Evolutionary conservation across 495 filamentous ascomycete species (phyloP).

Genomic region (Talaromyces thailandensis): DNA sequence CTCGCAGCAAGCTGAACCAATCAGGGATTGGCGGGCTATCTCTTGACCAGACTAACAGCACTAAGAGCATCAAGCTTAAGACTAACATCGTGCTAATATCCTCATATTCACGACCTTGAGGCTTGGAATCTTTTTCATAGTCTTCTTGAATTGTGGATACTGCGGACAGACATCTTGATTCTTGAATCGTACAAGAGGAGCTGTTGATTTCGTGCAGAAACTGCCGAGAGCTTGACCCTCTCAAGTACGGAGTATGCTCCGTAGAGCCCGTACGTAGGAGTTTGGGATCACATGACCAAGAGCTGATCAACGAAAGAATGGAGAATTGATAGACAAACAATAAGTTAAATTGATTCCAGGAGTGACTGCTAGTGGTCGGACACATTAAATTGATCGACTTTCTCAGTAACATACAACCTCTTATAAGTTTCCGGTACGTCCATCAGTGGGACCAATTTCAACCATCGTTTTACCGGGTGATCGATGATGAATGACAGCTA

Average conservation of each 20-base stretch:
- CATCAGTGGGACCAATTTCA: slow-evolving; percentile 1
- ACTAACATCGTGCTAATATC: neutral
- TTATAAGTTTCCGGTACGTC: neutral
- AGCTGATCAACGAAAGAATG: neutral
- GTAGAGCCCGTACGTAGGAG: neutral
- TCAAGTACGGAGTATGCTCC: neutral
- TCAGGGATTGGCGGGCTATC: neutral
- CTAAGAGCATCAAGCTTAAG: neutral
- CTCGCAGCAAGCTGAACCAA: neutral
- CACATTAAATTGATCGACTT: neutral
- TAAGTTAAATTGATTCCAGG: neutral
- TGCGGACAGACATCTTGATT: neutral
- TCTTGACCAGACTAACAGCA: neutral
- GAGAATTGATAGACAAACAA: neutral
- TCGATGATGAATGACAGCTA: neutral
- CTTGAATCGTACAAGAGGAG: neutral
- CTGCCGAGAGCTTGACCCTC: neutral
- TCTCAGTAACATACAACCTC: neutral
- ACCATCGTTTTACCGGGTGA: neutral
- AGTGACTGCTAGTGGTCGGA: neutral
- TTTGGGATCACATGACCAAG: neutral
- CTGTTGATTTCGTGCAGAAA: neutral
- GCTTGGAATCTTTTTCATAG: no score
- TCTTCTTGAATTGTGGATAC: neutral
- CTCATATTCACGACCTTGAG: neutral